A percentile compares a stretch with the other conserved stretches of the same genome.
These are phyloP conservation scores for Podila verticillata DNA, from an alignment of 192 early-diverging fungal genomes.

Conservation along the genomic window DNA sequence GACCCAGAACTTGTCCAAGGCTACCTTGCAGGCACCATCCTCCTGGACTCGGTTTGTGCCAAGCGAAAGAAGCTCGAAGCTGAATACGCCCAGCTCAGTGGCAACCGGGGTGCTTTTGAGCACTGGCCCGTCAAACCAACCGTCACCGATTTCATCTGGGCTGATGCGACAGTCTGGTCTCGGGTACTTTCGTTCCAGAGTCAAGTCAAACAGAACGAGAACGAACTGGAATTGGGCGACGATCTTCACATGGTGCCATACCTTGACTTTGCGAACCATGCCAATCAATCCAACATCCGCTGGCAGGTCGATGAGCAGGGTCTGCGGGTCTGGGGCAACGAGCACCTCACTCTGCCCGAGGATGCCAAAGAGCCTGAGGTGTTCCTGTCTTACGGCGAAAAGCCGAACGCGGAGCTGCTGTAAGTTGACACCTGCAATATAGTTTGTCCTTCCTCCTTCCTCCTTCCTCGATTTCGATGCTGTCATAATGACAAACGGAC, in stretches of 20 bases:
- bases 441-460: no score
- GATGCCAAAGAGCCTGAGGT: conserved; percentile 51
- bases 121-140: conserved; percentile 44
- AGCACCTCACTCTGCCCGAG: conserved; percentile 28
- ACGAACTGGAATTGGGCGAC: neutral
- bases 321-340: conserved; percentile 25
- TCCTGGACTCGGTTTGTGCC: conserved; percentile 59
- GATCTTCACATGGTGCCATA: conserved; percentile 73
- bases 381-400: conserved; percentile 73
- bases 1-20: conserved; percentile 27
- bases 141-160: conserved; percentile 60
- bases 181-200: conserved; percentile 67
- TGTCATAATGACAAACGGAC: neutral
- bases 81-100: conserved; percentile 56
- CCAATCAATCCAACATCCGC: conserved; percentile 55
- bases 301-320: conserved; percentile 63
- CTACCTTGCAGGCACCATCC: conserved; percentile 62
- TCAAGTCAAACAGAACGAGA: conserved; percentile 24
- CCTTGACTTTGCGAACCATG: conserved; percentile 81
- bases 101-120: conserved; percentile 52
- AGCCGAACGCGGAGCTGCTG: conserved; percentile 75
- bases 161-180: conserved; percentile 77
- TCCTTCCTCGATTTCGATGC: neutral
- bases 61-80: conserved; percentile 58
- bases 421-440: neutral